Evolutionary conservation across 2,329 filamentous ascomycete species (phyloP), one percentile per base, ranked within the genome.

Genomic region (Penicillium sp.): DNA sequence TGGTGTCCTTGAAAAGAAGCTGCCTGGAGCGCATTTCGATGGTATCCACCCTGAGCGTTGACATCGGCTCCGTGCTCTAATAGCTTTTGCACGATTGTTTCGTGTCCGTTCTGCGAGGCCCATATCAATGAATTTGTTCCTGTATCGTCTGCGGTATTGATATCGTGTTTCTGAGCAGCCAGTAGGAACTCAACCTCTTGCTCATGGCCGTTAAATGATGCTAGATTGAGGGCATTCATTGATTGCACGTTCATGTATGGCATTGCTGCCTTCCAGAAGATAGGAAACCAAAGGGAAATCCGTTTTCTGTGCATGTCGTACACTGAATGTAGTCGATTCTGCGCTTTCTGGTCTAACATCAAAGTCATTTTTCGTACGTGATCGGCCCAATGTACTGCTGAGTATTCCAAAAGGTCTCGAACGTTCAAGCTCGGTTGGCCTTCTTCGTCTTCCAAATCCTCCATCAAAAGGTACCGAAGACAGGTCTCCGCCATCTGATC

Each of bases 391-490:
- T n/a, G 1, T 6, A 35, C 0, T 4, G 33, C 33, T 35, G n/a
- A 35, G 6, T 35, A 58, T 18, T 40, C 20, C 1, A 56, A 41
- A 14, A 57, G 43, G 12, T 15, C 7, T 41, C 15, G 45, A 29
- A 15, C 14, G 7, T 23, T 4, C 20, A 20, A 51, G 6, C 15
- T 18, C 4, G 33, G 11, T 8, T 35, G 1, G 1, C 14, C n/a
- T 9, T 35, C 15, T 7, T n/a, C 15, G 14, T 33, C 14, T 18
- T 18, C 33, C n/a, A 35, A 18, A 18, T 35, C n/a, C 33, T 53
- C 35, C 35, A 58, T 58, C 15, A 54, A 46, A 6, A 60, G 18
- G 29, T 56, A 60, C 46, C 31, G 49, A 6, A 60, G 35, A 51
- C 49, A 57, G 14, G 57, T 50, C 8, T n/a, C 1, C 18, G 52